Base-by-base conservation (phyloP, 768 basidiomycete species). In the Collybiopsis luxurians region DNA sequence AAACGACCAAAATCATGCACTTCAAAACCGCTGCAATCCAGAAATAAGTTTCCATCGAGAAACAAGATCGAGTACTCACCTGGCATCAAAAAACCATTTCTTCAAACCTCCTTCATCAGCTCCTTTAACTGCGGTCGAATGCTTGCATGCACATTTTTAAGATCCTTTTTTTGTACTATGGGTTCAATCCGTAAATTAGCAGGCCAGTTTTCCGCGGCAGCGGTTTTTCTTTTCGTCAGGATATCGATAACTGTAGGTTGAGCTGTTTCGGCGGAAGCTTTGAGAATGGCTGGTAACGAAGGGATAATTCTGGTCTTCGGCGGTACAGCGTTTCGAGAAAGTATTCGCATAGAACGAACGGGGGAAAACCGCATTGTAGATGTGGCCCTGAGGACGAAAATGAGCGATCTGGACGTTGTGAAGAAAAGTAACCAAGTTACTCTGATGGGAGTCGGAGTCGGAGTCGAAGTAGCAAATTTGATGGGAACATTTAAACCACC, bases 171-270 rank as follows among this genome's bases (percentile, higher is more conserved):
- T 36, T 68, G 69, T 46, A 79, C 60, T 42, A 74, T 58, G 1
- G 79, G 75, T 61, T 83, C 81, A 39, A 83, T 75, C 36, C 81
- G 78, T 45, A 83, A 69, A 53, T 83, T 83, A 26, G 66, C 59
- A 2, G 81, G 81, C 69, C 74, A 83, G n/a, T 61, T 60, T 10
- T 64, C 65, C 3, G 76, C 77, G 0, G 72, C 67, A 27, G 70
- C 70, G 23, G 65, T 61, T 63, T 79, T 73, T 27, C 71, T 72
- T 54, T 73, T 69, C 55, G 71, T 67, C 40, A 83, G 73, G 17
- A 71, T 61, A 58, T 76, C 73, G 54, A 81, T 70, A 42, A 82
- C 69, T 0, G 78, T 63, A 6, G 60, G 61, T 45, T 48, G 47
- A 42, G 45, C 48, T n/a, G 39, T 56, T 48, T 13, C 54, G 56